Evolutionary conservation across 495 filamentous ascomycete species (phyloP).

Genomic region (Mytilinidion resinicola): DNA sequence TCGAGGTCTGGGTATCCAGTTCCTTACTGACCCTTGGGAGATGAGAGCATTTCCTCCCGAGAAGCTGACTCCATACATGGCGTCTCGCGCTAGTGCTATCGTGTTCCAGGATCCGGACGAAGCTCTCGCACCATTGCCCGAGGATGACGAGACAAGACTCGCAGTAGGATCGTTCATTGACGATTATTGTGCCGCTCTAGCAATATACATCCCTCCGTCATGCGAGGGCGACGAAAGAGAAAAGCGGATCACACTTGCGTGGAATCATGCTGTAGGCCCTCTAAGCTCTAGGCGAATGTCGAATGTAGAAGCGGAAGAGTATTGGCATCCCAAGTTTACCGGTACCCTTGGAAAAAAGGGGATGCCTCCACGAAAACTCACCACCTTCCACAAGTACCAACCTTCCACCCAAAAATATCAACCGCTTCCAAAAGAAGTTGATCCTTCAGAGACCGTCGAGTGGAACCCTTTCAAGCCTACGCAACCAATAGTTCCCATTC

Average conservation of each 20-base stretch:
- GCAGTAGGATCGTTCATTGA: conserved; percentile 20
- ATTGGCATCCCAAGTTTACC: background rate
- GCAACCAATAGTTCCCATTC: background rate
- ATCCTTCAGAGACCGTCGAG: conserved; percentile 3
- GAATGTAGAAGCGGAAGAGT: conserved; percentile 8
- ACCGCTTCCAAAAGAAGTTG: background rate
- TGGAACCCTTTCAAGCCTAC: conserved; percentile 10
- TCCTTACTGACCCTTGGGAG: conserved; percentile 1
- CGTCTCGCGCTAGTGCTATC: conserved; percentile 3
- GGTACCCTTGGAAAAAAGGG: background rate
- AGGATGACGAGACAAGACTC: conserved; percentile 7
- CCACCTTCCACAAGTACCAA: background rate
- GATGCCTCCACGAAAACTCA: background rate
- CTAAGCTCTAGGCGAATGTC: conserved; percentile 13
- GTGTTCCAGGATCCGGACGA: conserved; percentile 4
- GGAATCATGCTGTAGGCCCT: conserved; percentile 5
- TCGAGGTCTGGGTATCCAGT: conserved; percentile 18
- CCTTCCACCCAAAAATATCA: background rate
- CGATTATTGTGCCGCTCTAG: conserved; percentile 12
- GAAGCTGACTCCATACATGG: conserved; percentile 9
- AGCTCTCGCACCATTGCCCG: background rate
- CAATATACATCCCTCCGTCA: conserved; percentile 2
- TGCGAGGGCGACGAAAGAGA: conserved; percentile 3
- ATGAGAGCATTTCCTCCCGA: background rate
- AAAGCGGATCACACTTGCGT: conserved; percentile 4